Evolutionary conservation across 306 rosid species (phyloP).

Genomic region (Prunus fruticosa): DNA sequence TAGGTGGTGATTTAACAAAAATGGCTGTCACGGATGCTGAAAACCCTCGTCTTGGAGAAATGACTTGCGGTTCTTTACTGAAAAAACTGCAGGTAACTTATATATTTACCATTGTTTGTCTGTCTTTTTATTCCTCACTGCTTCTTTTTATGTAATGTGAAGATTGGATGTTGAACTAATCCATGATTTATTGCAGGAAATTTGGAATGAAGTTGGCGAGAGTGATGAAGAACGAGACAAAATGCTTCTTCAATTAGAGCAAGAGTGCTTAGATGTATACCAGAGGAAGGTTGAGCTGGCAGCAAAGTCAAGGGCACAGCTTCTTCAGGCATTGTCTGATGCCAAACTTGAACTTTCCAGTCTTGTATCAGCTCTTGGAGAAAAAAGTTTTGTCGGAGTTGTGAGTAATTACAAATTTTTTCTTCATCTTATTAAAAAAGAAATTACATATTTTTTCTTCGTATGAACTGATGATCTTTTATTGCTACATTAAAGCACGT

Average conservation of each 20-base stretch:
- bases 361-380: constrained; percentile 90
- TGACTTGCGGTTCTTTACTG: constrained; percentile 80
- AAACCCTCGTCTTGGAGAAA: constrained; percentile 70
- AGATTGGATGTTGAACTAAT: constrained; percentile 6
- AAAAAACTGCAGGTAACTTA: constrained; percentile 78
- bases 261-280: constrained; percentile 93
- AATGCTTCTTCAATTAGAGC: constrained; percentile 98
- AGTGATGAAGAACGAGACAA: constrained; percentile 87
- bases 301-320: constrained; percentile 87
- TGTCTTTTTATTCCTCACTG: neutral
- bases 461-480: neutral
- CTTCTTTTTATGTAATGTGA: neutral
- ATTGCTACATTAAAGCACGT: neutral
- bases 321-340: constrained; percentile 85
- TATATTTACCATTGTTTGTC: constrained; percentile 9
- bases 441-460: neutral
- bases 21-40: constrained; percentile 82
- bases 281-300: constrained; percentile 97
- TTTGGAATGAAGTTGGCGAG: constrained; percentile 99
- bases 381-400: constrained; percentile 49
- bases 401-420: constrained; percentile 28
- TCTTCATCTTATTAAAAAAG: neutral
- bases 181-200: constrained; percentile 51
- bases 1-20: constrained; percentile 30
- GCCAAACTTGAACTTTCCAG: constrained; percentile 71